Base-by-base conservation (phyloP, 306 rosid species). In the Bauhinia variegata region DNA sequence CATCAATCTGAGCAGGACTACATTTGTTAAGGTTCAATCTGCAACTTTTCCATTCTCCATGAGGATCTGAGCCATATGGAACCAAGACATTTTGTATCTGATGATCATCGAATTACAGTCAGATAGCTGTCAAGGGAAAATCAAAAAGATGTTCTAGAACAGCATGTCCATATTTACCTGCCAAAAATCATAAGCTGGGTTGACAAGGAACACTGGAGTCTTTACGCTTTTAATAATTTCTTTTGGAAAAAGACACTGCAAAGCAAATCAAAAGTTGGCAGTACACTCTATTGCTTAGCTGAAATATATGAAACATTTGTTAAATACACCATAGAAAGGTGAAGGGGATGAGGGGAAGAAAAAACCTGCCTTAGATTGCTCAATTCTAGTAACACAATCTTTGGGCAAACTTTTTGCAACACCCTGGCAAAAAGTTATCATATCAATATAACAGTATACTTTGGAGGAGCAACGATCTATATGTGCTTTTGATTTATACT, bases 121-220 rank as follows among this genome's bases (percentile, higher is more conserved):
- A 81, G 54, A 63, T 67, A 47, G 54, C 72, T 53, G 38, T 51
- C 62, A 71, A 14, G 63, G 46, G 57, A 65, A 36, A 51, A 67
- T 57, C 4, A 54, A 33, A 60, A 36, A 53, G 39, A n/a, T 11
- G 16, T 11, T 39, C 19, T 8, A 39, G 42, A 50, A 33, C 66
- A 79, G 59, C 43, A 66, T 38, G 75, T 57, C 28, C 41, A 42
- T 69, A 70, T 36, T 70, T 72, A 86, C 99, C 96, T 93, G 97
- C 99, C 97, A 93, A 72, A 85, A 88, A 73, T 93, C 97, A 72
- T 90, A 93, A 51, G 89, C 96, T 68, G 97, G 89, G 73, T 90
- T 86, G 82, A 90, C 97, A 73, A 93, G 84, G 80, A 93, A 93
- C 77, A 90, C 60, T 16, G 99, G 89, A 62, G 96, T 86, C 71